Evolutionary conservation across 2,329 filamentous ascomycete species (phyloP).

Genomic region (Monilinia fructigena): DNA sequence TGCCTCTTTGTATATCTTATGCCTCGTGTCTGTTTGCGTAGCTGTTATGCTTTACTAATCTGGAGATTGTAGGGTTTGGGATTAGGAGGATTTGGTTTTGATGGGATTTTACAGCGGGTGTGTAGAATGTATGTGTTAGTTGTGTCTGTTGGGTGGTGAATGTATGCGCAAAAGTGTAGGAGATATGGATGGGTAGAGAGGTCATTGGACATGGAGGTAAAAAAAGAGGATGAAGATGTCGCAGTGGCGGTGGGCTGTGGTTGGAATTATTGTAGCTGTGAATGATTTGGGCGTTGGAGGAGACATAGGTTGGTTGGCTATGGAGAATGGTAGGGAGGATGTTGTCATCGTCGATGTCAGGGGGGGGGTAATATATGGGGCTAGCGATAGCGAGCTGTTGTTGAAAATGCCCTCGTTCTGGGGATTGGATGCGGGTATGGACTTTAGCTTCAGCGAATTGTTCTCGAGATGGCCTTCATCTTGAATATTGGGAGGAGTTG

Average conservation of each 20-base stretch:
- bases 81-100: not conserved
- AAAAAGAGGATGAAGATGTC: not conserved
- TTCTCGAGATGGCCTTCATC: too few relatives aligned
- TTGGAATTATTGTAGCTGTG: not conserved
- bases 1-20: too few relatives aligned
- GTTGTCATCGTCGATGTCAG: not conserved
- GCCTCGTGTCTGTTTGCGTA: too few relatives aligned
- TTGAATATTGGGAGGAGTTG: too few relatives aligned
- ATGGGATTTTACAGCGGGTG: not conserved
- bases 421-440: too few relatives aligned
- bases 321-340: not conserved
- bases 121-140: not conserved
- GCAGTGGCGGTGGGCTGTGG: not conserved
- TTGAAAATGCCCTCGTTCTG: too few relatives aligned
- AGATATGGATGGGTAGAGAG: not conserved
- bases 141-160: not conserved
- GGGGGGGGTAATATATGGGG: too few relatives aligned
- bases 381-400: too few relatives aligned
- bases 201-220: not conserved
- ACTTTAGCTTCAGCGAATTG: too few relatives aligned
- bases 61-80: too few relatives aligned
- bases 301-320: too few relatives aligned
- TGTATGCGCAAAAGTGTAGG: not conserved
- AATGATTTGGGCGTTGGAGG: not conserved
- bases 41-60: too few relatives aligned